Evolutionary conservation across 2,329 filamentous ascomycete species (phyloP), one percentile per base, ranked within the genome.

Genomic region (Niveomyces coronatus): DNA sequence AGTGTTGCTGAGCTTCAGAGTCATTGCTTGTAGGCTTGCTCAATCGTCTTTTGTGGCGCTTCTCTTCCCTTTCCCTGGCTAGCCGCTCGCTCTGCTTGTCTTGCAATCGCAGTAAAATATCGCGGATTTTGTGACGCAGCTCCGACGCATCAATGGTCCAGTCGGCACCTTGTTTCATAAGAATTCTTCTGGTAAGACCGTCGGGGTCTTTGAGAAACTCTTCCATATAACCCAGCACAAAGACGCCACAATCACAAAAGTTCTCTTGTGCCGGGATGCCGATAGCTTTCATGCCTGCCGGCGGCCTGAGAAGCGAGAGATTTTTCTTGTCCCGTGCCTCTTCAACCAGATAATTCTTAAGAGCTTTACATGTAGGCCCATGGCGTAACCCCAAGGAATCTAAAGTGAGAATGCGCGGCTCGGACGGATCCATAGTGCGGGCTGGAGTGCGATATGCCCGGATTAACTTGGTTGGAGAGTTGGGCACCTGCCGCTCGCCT

Each of bases 191-290:
- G 13, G 84, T 67, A 47, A 93, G 91, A 1, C 54, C 57, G 45
- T 85, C 76, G 0, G 89, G 89, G 42, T 85, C 63, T 37, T 76
- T 68, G 13, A 93, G 70, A 45, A 98, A 94, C 45, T 83, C 78
- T 46, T 86, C 74, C 37, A 94, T 68, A 51, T 96, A 98, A 3
- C 80, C 82, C 4, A 95, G 64, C 3, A 96, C 64, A 49, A 83
- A 98, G 0, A 95, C 64, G 8, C 91, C 91, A 51, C 91, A 98
- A 54, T 98, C 91, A 44, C 76, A 88, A 48, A 72, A 83, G 53
- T 98, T 96, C 34, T 75, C 62, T 56, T 98, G 91, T 44, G 73
- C 63, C 0, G 91, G 89, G 11, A 95, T 80, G 7, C 71, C 68
- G 43, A 74, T 82, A 4, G 84, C 85, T 27, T 77, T 86, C 65